Percentiles rank a stretch among this genome's conserved stretches.
Evolutionary conservation across 1,284 basidiomycete species (phyloP).

Genomic region (Ustilago shanxiensis): DNA sequence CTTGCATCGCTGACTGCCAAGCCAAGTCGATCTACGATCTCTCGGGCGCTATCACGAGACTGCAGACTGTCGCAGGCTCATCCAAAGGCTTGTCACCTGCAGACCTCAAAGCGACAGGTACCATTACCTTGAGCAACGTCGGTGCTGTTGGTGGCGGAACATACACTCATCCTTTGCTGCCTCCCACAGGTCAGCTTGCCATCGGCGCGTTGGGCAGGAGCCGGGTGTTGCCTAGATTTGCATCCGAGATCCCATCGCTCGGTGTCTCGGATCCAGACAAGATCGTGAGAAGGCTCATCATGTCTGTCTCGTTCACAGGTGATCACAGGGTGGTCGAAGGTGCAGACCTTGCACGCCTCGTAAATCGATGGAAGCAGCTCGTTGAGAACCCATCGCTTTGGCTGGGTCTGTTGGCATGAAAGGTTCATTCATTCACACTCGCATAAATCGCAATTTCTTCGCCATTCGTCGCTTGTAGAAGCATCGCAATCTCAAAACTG

Average conservation of each 20-base stretch:
- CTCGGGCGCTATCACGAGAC: constrained; percentile 39
- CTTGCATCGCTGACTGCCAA: constrained; percentile 79
- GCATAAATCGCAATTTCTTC: neutral
- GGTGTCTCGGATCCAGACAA: constrained; percentile 27
- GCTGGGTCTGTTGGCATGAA: constrained; percentile 74
- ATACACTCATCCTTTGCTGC: constrained; percentile 74
- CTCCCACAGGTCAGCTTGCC: constrained; percentile 88
- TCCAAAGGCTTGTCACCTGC: constrained; percentile 28
- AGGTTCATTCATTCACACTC: neutral
- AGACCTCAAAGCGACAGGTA: constrained; percentile 71
- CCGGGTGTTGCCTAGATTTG: constrained; percentile 51
- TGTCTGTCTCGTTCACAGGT: constrained; percentile 72
- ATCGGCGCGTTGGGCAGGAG: constrained; percentile 84
- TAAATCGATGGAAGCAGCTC: constrained; percentile 87
- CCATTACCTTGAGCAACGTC: constrained; percentile 84
- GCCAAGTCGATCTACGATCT: constrained; percentile 77
- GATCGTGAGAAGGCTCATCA: constrained; percentile 50
- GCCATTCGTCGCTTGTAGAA: constrained; percentile 1
- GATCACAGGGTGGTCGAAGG: constrained; percentile 94
- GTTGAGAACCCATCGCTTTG: constrained; percentile 83
- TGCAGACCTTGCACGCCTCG: constrained; percentile 89
- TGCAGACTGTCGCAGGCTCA: constrained; percentile 42
- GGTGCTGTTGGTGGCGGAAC: constrained; percentile 62
- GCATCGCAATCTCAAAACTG: neutral
- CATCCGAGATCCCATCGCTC: constrained; percentile 44